phyloP scores from a whole-genome alignment of 805 yeast species.

The Zygosaccharomyces bailii region DNA sequence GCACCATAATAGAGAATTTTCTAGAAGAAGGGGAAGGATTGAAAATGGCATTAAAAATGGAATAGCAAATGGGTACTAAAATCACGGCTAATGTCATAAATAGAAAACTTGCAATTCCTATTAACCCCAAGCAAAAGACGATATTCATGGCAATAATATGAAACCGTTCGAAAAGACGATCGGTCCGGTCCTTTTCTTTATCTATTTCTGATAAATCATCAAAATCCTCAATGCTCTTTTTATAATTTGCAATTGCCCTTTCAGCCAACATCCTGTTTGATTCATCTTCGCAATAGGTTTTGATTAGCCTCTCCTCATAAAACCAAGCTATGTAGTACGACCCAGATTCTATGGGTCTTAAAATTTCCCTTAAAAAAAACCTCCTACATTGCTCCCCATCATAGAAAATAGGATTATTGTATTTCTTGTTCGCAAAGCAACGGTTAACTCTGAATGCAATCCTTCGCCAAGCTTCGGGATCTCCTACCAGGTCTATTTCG shows the following conservation, averaged over 20 bases:
- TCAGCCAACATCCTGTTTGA: conserved; percentile 3
- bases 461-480: conserved; percentile 7
- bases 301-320: not conserved
- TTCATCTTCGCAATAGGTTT: not conserved
- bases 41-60: not conserved
- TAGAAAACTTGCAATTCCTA: not conserved
- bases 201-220: not conserved
- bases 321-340: not conserved
- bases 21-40: not conserved
- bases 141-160: not conserved
- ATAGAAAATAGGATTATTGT: conserved; percentile 1
- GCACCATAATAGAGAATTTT: not conserved
- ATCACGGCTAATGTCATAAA: not conserved
- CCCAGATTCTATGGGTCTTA: conserved; percentile 3
- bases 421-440: not conserved
- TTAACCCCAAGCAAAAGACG: not conserved
- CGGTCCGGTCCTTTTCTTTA: not conserved
- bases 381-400: conserved; percentile 7
- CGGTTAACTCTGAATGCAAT: conserved; percentile 4
- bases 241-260: conserved; percentile 4
- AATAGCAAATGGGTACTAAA: not conserved
- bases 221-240: conserved; percentile 1
- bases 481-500: conserved; percentile 3
- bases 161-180: conserved; percentile 3
- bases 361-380: conserved; percentile 5